Conservation (phyloP, 106 monocot genomes). For the Agapanthus africanus region DNA sequence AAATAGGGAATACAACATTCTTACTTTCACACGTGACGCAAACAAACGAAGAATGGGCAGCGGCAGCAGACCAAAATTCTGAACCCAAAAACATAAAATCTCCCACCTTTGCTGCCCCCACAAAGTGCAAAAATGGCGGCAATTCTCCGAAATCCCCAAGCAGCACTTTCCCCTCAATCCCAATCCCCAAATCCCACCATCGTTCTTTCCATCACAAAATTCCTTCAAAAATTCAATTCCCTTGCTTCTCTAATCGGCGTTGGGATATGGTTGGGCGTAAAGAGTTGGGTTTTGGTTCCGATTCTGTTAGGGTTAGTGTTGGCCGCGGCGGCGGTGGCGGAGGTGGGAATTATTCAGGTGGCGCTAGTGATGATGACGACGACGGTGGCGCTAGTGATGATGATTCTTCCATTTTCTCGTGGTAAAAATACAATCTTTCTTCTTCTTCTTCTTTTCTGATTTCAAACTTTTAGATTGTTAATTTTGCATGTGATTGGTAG, state of each 20-base stretch:
- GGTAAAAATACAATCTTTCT: background rate
- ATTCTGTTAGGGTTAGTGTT: background rate
- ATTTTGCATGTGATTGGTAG: too few relatives aligned
- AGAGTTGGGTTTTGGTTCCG: background rate
- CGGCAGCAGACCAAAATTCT: too few relatives aligned
- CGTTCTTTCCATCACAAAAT: background rate
- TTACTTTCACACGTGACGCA: too few relatives aligned
- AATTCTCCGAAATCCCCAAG: background rate
- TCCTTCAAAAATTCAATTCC: background rate
- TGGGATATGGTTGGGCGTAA: background rate
- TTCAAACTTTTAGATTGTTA: too few relatives aligned
- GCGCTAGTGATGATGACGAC: background rate
- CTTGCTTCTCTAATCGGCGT: background rate
- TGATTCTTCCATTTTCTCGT: background rate
- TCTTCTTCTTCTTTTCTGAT: background rate
- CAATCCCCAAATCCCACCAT: background rate
- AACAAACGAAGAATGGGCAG: too few relatives aligned
- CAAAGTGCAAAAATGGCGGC: conserved; percentile 4
- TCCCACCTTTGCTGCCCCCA: background rate
- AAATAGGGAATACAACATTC: too few relatives aligned
- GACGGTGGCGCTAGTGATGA: background rate
- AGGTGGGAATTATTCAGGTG: background rate
- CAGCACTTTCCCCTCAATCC: background rate
- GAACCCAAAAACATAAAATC: too few relatives aligned
- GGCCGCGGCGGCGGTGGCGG: background rate